A percentile compares a stretch with the other conserved stretches of the same genome.
Evolutionary conservation across 768 basidiomycete genomes (phyloP).

Genomic region (Zangia roseola): DNA sequence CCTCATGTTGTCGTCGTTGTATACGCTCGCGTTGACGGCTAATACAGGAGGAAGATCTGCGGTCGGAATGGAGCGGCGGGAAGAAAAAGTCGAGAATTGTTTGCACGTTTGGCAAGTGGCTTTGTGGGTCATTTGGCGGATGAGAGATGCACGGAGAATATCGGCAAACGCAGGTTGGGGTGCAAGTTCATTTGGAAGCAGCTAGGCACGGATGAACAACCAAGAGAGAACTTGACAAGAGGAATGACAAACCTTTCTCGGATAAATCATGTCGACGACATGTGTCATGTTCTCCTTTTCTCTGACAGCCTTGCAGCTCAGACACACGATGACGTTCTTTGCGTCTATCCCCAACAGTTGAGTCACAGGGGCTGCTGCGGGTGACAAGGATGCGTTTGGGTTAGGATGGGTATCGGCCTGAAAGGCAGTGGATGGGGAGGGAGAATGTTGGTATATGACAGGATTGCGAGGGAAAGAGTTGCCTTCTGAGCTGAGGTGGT

Average conservation of each 20-base stretch:
- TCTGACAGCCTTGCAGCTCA: slow-evolving; percentile 65
- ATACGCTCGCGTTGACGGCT: slow-evolving; percentile 81
- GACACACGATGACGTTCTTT: slow-evolving; percentile 72
- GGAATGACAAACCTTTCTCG: slow-evolving; percentile 62
- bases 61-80: slow-evolving; percentile 62
- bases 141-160: slow-evolving; percentile 71
- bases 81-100: slow-evolving; percentile 70
- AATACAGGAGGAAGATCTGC: slow-evolving; percentile 78
- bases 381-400: slow-evolving; percentile 18
- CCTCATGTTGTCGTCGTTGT: slow-evolving; percentile 68
- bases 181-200: slow-evolving; percentile 36
- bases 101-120: slow-evolving; percentile 85
- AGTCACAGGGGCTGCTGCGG: slow-evolving; percentile 70
- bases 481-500: slow-evolving; percentile 77
- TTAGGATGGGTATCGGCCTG: slow-evolving; percentile 20
- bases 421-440: slow-evolving; percentile 9
- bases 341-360: slow-evolving; percentile 83
- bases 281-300: slow-evolving; percentile 81
- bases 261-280: slow-evolving; percentile 84
- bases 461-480: slow-evolving; percentile 64
- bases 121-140: slow-evolving; percentile 82
- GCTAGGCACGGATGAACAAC: too few relatives aligned
- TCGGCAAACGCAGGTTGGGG: slow-evolving; percentile 55
- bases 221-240: too few relatives aligned
- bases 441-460: slow-evolving; percentile 38